Percentiles rank a stretch among this genome's conserved stretches.
Conservation (phyloP, 768 basidiomycete species). For the Termitomyces sp. region DNA sequence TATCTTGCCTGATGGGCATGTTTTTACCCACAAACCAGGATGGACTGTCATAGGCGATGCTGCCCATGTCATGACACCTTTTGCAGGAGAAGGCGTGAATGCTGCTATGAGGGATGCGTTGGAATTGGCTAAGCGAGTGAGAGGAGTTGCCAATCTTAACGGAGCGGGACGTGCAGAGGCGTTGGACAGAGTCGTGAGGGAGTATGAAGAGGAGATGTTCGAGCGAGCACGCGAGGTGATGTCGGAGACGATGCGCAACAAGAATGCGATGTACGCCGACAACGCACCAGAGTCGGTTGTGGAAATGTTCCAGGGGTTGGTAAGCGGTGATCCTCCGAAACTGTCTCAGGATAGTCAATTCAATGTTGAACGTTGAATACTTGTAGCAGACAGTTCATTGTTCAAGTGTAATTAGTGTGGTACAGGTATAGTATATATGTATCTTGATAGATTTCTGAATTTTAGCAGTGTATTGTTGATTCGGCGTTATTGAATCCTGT, state of each 20-base stretch:
- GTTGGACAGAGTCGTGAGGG: slow-evolving; percentile 5
- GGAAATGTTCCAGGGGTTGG: not conserved
- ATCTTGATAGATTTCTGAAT: no score
- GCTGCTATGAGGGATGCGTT: slow-evolving; percentile 17
- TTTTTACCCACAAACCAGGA: slow-evolving; percentile 7
- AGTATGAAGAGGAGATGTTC: slow-evolving; percentile 12
- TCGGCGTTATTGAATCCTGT: not conserved
- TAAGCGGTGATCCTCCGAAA: not conserved
- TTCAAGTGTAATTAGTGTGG: not conserved
- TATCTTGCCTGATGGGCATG: slow-evolving; percentile 9
- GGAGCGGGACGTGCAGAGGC: not conserved
- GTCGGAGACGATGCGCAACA: slow-evolving; percentile 6
- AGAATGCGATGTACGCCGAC: slow-evolving; percentile 2
- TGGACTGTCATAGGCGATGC: slow-evolving; percentile 20
- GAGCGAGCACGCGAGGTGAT: slow-evolving; percentile 3
- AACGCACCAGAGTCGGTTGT: slow-evolving; percentile 2
- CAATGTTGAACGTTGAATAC: no score
- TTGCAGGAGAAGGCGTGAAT: slow-evolving; percentile 19
- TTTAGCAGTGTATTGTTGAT: no score
- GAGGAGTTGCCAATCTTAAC: not conserved
- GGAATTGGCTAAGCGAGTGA: slow-evolving; percentile 12
- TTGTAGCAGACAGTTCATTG: no score
- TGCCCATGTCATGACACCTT: slow-evolving; percentile 21
- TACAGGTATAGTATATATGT: no score
- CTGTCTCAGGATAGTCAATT: no score